A percentile compares a stretch with the other conserved stretches of the same genome.
phyloP scores from a whole-genome alignment of 2,329 filamentous ascomycete genomes.

The Sporothrix schenckii region DNA sequence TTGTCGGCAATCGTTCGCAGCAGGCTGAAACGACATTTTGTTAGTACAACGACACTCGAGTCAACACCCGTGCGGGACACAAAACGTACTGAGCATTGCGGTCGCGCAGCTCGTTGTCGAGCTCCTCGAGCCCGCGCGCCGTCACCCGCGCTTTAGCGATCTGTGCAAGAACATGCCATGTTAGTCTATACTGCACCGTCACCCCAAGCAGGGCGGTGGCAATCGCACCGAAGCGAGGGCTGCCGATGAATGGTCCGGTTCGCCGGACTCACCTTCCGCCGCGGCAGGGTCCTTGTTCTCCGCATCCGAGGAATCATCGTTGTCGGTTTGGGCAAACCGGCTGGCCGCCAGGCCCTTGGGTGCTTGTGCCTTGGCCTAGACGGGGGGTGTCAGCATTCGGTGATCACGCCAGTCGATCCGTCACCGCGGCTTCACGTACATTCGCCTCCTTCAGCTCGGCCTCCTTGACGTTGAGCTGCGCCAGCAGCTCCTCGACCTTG shows the following conservation, averaged over 20 bases:
- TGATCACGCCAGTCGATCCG: not conserved
- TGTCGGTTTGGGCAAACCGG: conserved; percentile 52
- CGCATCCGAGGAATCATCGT: conserved; percentile 39
- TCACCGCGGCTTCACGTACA: conserved; percentile 46
- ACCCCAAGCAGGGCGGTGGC: conserved; percentile 25
- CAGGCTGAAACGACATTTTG: not conserved
- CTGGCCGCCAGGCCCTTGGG: conserved; percentile 59
- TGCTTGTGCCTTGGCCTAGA: conserved; percentile 52
- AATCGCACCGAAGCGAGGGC: conserved; percentile 68
- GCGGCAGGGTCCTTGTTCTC: conserved; percentile 40
- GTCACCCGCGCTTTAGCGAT: conserved; percentile 42
- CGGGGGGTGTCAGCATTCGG: not conserved
- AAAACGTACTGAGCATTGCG: conserved; percentile 38
- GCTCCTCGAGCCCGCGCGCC: conserved; percentile 40
- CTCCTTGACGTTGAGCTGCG: conserved; percentile 64
- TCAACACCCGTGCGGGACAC: not conserved
- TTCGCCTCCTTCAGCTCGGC: conserved; percentile 65
- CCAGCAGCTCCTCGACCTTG: conserved; percentile 57
- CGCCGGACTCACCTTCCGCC: conserved; percentile 62
- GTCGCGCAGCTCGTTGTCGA: conserved; percentile 41
- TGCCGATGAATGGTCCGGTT: conserved; percentile 63
- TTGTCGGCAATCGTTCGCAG: conserved; percentile 31
- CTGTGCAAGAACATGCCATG: conserved; percentile 33
- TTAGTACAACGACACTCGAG: not conserved
- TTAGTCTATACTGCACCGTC: not conserved